Evolutionary conservation across 192 early-diverging fungal species (phyloP), one percentile per base, ranked within the genome.

Genomic region (Coemansia reversa): DNA sequence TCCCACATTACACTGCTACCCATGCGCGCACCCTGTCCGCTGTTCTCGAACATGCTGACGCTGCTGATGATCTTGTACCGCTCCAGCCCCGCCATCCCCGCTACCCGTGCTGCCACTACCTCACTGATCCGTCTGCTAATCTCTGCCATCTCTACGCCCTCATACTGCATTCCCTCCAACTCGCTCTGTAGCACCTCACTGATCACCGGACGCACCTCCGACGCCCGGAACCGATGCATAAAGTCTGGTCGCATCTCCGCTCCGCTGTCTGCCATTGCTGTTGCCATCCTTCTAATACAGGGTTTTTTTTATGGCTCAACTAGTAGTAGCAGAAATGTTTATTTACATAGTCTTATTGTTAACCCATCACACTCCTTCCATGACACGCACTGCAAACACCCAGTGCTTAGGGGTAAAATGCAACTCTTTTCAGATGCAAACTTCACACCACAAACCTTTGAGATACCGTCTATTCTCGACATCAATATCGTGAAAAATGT

Each of bases 11-110:
- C 32, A 54, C 49, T 63, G 18, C 58, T 66, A 2, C 63, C 55
- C 76, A 79, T 79, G 51, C 62, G 66, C 5, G 76, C 63, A 42
- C 70, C 76, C 70, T 69, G 70, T 2, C 70, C 76, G 48, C 19
- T 51, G 62, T 62, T 63, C 63, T 79, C 58, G 20, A 73, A 70
- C 27, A 79, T 59, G 20, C 52, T 62, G 45, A 79, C 63, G 48
- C 55, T 79, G 50, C 63, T 69, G 20, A 79, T 55, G 29, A 69
- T 61, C 64, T 79, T 79, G 76, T 73, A 73, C 54, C 67, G 66
- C 58, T 72, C 70, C 66, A 65, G 14, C 23, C 67, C 76, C 9
- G 67, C 29, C 60, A 65, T 63, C 22, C 14, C 52, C 1, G 51
- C 45, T 63, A 79, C 55, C n/a, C 76, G 58, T 19, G 24, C 45